phyloP scores from a whole-genome alignment of 495 filamentous ascomycete genomes.

The Xylaria cubensis region DNA sequence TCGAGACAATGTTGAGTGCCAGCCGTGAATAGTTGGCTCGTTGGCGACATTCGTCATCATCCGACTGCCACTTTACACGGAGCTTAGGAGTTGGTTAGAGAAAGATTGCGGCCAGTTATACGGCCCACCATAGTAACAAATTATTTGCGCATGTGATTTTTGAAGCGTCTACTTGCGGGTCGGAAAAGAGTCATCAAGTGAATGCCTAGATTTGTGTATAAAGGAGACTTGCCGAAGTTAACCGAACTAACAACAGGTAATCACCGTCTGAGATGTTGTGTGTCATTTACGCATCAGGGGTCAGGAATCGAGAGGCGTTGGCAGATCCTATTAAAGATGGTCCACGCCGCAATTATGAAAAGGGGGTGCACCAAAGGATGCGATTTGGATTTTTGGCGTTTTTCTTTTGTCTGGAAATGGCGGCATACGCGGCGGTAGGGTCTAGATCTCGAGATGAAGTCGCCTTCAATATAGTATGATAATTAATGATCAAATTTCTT shows the following conservation, averaged over 20 bases:
- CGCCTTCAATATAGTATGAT: conserved; percentile 12
- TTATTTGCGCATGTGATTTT: conserved; percentile 5
- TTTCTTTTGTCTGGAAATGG: background rate
- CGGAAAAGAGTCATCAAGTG: background rate
- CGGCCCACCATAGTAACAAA: conserved; percentile 4
- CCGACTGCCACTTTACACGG: background rate
- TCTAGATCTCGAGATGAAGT: conserved; percentile 5
- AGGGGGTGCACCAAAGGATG: conserved; percentile 4
- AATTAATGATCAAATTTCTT: background rate
- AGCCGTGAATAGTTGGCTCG: background rate
- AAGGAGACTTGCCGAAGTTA: background rate
- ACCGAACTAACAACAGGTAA: background rate
- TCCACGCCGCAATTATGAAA: conserved; percentile 14
- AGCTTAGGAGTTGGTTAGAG: background rate
- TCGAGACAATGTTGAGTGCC: background rate
- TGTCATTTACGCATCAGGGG: background rate
- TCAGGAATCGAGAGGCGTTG: conserved; percentile 13
- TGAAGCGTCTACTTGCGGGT: background rate
- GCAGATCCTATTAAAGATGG: background rate
- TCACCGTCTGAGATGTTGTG: background rate
- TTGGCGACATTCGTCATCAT: background rate
- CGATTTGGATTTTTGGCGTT: background rate
- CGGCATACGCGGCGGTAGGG: background rate
- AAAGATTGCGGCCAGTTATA: background rate
- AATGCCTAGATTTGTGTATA: background rate